Evolutionary conservation across 345 rosid species (phyloP).

Genomic region (Citrus unshiu): DNA sequence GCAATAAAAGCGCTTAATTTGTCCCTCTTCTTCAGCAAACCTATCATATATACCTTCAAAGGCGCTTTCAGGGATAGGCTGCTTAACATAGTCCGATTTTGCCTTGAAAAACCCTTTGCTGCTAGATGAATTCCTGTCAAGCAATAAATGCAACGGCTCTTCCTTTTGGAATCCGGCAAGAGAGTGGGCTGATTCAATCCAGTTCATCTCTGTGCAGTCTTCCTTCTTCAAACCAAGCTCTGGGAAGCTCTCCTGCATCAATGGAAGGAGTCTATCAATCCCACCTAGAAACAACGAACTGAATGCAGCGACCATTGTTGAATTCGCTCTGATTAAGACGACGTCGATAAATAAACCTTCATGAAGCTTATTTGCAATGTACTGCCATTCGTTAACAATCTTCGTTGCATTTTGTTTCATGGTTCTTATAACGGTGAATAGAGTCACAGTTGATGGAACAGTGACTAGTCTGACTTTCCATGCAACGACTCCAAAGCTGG

Average conservation of each 20-base stretch:
- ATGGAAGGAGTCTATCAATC: conserved; percentile 3
- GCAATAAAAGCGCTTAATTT: conserved; percentile 38
- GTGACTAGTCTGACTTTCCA: background rate
- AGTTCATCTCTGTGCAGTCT: conserved; percentile 39
- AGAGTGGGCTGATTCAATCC: conserved; percentile 34
- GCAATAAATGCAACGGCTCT: conserved; percentile 22
- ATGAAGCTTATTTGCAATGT: background rate
- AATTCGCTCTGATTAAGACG: background rate
- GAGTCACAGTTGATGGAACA: conserved; percentile 41
- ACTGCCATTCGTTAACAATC: background rate
- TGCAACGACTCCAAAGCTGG: conserved; percentile 43
- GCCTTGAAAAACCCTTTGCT: background rate
- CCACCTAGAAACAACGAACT: conserved; percentile 18
- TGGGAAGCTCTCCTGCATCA: conserved; percentile 28
- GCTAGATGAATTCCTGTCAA: conserved; percentile 11
- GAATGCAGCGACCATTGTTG: conserved; percentile 1
- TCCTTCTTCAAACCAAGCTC: conserved; percentile 28
- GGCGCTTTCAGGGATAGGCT: conserved; percentile 27
- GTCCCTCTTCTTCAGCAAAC: conserved; percentile 51
- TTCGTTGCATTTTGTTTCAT: conserved; percentile 6
- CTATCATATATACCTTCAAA: conserved; percentile 49
- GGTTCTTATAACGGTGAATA: conserved; percentile 12
- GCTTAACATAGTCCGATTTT: conserved; percentile 36
- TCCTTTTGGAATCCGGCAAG: conserved; percentile 22
- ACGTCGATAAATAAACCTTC: conserved; percentile 25